Evolutionary conservation across 768 basidiomycete genomes (phyloP).

Genomic region (Leccinellum rugosiceps): DNA sequence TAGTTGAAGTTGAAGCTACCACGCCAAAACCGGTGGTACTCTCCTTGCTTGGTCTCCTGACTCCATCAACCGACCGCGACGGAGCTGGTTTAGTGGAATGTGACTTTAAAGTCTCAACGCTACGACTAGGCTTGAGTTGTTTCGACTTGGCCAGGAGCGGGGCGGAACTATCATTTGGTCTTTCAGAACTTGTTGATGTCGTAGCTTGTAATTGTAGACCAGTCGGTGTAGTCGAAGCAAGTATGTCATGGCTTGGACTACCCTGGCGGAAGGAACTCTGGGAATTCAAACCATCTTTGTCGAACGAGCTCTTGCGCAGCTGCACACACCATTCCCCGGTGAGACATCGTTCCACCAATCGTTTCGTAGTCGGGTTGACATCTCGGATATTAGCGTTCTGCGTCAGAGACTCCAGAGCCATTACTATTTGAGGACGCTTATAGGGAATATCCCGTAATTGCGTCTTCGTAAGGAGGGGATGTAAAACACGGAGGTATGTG

Average conservation of each 20-base stretch:
- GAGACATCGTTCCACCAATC: conserved; percentile 90
- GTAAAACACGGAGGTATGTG: conserved; percentile 93
- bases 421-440: conserved; percentile 88
- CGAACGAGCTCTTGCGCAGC: conserved; percentile 42
- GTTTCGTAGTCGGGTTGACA: conserved; percentile 80
- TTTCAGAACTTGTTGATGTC: conserved; percentile 9
- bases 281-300: conserved; percentile 25
- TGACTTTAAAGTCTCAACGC: conserved; percentile 55
- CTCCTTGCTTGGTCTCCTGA: conserved; percentile 41
- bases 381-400: conserved; percentile 76
- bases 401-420: conserved; percentile 73
- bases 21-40: conserved; percentile 33
- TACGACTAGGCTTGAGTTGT: conserved; percentile 60
- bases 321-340: conserved; percentile 83
- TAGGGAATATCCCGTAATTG: conserved; percentile 84
- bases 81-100: conserved; percentile 25
- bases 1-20: conserved; percentile 29
- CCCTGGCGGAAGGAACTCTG: conserved; percentile 31
- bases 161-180: conserved; percentile 20
- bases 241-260: conserved; percentile 44
- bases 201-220: conserved; percentile 3
- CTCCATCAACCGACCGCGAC: conserved; percentile 33
- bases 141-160: conserved; percentile 33
- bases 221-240: conserved; percentile 36
- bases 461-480: conserved; percentile 92